Evolutionary conservation across 2,329 filamentous ascomycete genomes (phyloP).

Genomic region (Exophiala aquamarina): DNA sequence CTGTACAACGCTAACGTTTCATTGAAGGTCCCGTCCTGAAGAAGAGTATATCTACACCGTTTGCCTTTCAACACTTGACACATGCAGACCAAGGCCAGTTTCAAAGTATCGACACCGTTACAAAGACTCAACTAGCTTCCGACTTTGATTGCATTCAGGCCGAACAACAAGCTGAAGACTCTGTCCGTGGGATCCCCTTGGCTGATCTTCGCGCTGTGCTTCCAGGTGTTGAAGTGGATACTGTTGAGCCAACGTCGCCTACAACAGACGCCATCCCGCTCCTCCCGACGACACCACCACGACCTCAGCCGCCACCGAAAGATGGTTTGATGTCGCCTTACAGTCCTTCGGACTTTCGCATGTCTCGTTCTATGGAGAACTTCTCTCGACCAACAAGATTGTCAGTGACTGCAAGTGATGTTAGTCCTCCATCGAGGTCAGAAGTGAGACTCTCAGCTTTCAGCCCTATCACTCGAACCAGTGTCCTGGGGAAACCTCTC

Average conservation of each 20-base stretch:
- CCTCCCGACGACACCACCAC: conserved; percentile 32
- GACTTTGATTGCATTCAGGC: conserved; percentile 56
- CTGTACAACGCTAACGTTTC: neutral
- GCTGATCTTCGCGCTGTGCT: conserved; percentile 19
- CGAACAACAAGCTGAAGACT: conserved; percentile 50
- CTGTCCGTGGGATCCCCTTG: conserved; percentile 54
- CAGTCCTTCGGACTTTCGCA: conserved; percentile 22
- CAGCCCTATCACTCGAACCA: conserved; percentile 11
- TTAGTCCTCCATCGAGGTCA: conserved; percentile 8
- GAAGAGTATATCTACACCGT: conserved; percentile 59
- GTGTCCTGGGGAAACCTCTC: conserved; percentile 19
- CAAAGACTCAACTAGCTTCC: conserved; percentile 52
- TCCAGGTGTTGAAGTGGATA: conserved; percentile 1
- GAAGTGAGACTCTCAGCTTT: conserved; percentile 10
- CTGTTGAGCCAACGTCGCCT: conserved; percentile 19
- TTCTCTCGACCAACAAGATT: conserved; percentile 42
- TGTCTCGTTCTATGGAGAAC: conserved; percentile 50
- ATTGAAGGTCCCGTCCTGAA: conserved; percentile 43
- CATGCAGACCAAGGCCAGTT: conserved; percentile 59
- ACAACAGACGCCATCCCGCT: conserved; percentile 33
- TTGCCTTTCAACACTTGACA: conserved; percentile 64
- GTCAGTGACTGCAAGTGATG: conserved; percentile 16
- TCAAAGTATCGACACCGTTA: conserved; percentile 51
- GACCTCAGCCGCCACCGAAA: conserved; percentile 27
- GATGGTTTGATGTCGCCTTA: conserved; percentile 17